A percentile compares a stretch with the other conserved stretches of the same genome.
Evolutionary conservation across 345 rosid species (phyloP).

Genomic region (Populus simonii): DNA sequence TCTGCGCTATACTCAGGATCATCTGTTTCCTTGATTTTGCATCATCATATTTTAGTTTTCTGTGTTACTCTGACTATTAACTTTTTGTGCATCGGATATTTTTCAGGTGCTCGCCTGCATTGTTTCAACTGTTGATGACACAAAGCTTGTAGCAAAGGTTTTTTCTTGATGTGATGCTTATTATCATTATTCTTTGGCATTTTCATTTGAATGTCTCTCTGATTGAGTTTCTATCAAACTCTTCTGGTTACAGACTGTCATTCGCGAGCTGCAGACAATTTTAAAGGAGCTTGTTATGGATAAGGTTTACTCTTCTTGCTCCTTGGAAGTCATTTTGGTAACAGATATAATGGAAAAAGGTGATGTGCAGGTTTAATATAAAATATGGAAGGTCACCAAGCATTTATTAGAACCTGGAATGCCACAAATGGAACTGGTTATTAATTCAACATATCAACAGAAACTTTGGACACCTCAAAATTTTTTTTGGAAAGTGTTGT

Average conservation of each 20-base stretch:
- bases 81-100: conserved; percentile 9
- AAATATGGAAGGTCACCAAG: background rate
- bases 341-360: background rate
- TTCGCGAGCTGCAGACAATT: conserved; percentile 62
- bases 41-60: background rate
- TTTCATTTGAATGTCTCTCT: conserved; percentile 1
- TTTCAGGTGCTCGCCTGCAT: conserved; percentile 73
- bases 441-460: background rate
- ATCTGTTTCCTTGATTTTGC: background rate
- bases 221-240: conserved; percentile 20
- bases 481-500: background rate
- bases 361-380: background rate
- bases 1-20: background rate
- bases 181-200: background rate
- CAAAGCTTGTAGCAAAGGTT: conserved; percentile 86
- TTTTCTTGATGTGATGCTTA: conserved; percentile 13
- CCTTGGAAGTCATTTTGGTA: background rate
- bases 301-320: conserved; percentile 52
- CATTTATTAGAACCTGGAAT: background rate
- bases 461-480: background rate
- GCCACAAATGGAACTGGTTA: background rate
- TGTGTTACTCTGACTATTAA: background rate
- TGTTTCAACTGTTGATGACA: conserved; percentile 80
- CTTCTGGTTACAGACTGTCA: conserved; percentile 52
- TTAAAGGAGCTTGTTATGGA: conserved; percentile 68